Evolutionary conservation across 2,329 filamentous ascomycete species (phyloP), one percentile per base, ranked within the genome.

Genomic region (Penicillium sp.): DNA sequence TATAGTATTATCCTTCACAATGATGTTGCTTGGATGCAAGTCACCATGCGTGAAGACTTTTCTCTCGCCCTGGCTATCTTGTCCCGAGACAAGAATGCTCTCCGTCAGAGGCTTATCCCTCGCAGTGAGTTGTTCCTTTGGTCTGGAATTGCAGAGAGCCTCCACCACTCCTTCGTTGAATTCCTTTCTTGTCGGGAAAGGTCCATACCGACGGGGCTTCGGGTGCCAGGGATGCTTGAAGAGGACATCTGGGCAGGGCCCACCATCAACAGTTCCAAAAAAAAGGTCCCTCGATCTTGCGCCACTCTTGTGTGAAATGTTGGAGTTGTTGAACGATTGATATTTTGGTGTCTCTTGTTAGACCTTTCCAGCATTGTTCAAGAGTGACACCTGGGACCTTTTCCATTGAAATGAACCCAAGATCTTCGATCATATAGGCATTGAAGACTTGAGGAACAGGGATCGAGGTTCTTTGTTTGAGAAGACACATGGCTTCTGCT

Each of bases 141-240:
- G 48, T 36, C 52, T 47, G 11, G 51, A 45, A 15, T 41, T 33
- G 30, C 45, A 34, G 7, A 57, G 41, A 17, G 54, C 50, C 40
- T 56, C 43, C 6, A 55, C 45, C 17, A 51, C 37, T 7, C 46
- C 53, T 23, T 40, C 10, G 29, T 53, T 48, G 20, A 44, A 51
- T 34, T 43, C 36, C 17, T 44, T 41, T 25, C 35, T 36, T 7
- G 50, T 46, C 6, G 27, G 23, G 20, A 50, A 53, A 17, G 46
- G 48, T 14, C 50, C 55, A 42, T 53, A 52, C 11, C 33, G 34
- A 41, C 31, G 27, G 9, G 35, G 17, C 19, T 33, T 29, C 20
- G 21, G 29, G 30, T 52, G 41, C 43, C 48, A 51, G n/a, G 41
- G 18, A 45, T 57, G 50, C 23, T 39, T 16, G 31, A 50, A 50